phyloP scores from a whole-genome alignment of 192 early-diverging fungal species.

The Backusella morwellensis region DNA sequence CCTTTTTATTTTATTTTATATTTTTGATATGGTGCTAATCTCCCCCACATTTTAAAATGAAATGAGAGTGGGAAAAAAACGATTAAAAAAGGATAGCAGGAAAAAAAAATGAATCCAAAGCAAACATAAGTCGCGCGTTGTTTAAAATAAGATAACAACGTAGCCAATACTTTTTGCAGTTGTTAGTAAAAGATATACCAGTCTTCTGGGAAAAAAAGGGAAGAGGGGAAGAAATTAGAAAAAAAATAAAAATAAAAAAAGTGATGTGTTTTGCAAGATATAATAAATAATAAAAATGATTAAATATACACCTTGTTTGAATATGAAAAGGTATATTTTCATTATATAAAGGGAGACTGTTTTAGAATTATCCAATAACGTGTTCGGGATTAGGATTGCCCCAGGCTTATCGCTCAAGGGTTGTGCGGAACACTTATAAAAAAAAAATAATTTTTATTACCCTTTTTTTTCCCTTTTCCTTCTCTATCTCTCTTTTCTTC shows the following conservation, averaged over 20 bases:
- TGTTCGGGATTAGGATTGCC: not conserved
- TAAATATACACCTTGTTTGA: not conserved
- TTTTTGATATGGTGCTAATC: not conserved
- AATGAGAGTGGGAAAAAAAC: not conserved
- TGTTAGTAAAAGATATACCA: not conserved
- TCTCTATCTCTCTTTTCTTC: not conserved
- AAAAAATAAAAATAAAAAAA: not conserved
- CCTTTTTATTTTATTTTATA: not conserved
- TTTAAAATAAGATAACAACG: not conserved
- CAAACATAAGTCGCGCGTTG: not conserved
- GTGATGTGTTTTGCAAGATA: no score
- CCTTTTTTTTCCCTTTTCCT: not conserved
- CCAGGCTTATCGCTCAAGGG: slow-evolving; percentile 1
- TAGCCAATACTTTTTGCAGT: not conserved
- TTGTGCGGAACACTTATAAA: not conserved
- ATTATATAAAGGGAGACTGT: not conserved
- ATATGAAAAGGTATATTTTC: not conserved
- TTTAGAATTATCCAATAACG: not conserved
- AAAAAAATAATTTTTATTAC: not conserved
- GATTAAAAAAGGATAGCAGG: not conserved
- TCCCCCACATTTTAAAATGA: not conserved
- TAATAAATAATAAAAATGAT: not conserved
- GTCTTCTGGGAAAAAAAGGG: not conserved
- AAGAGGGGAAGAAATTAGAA: not conserved
- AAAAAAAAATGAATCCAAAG: not conserved